These are phyloP conservation scores for Syzygium aqueum DNA, from an alignment of 345 rosid genomes.

Conservation along the genomic window DNA sequence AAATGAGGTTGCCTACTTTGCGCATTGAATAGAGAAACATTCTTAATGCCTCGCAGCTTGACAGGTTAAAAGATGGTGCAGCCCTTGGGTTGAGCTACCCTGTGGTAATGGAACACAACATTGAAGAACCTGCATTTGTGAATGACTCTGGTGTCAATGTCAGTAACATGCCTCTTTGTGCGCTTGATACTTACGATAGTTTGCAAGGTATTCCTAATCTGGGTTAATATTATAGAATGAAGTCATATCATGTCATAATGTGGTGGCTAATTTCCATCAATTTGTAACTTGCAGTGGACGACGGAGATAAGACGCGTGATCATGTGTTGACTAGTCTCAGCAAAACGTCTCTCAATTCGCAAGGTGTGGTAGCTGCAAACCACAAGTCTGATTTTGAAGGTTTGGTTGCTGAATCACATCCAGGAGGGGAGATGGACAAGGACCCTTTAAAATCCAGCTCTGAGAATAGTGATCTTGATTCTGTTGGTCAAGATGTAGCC, in stretches of 20 bases:
- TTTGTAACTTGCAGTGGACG: constrained; percentile 8
- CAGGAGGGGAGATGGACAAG: constrained; percentile 31
- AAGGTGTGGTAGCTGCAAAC: constrained; percentile 21
- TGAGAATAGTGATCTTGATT: constrained; percentile 39
- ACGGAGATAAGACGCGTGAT: constrained; percentile 27
- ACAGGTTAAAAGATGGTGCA: constrained; percentile 33
- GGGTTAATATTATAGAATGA: not conserved
- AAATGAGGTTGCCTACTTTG: not conserved
- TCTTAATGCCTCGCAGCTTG: constrained; percentile 48
- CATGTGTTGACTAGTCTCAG: constrained; percentile 14
- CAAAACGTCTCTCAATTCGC: constrained; percentile 1
- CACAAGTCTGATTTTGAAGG: constrained; percentile 21
- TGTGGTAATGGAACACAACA: constrained; percentile 12
- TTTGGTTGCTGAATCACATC: constrained; percentile 25
- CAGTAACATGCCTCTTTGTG: constrained; percentile 31
- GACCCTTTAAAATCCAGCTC: constrained; percentile 28
- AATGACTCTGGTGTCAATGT: constrained; percentile 14
- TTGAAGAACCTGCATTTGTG: constrained; percentile 12
- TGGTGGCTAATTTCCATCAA: constrained; percentile 2
- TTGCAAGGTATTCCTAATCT: constrained; percentile 37
- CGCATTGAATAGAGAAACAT: constrained; percentile 2
- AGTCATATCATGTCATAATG: constrained; percentile 29
- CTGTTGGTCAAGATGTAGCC: constrained; percentile 48
- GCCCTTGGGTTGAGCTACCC: constrained; percentile 5
- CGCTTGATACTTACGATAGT: constrained; percentile 51